These are phyloP conservation scores for Epithemia pelagica DNA, from an alignment of 108 stramenopile genomes.

Conservation along the genomic window DNA sequence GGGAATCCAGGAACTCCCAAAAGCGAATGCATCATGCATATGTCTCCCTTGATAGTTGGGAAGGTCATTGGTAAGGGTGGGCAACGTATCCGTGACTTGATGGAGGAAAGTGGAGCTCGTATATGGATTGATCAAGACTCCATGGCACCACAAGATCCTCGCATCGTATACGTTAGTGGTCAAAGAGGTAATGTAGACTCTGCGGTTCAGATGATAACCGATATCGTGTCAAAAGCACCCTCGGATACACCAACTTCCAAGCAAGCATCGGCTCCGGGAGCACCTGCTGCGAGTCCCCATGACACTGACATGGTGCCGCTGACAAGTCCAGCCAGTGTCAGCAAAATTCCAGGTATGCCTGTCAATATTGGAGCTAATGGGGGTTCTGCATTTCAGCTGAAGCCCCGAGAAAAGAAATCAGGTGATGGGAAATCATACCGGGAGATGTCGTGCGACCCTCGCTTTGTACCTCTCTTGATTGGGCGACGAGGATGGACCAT, in stretches of 20 bases:
- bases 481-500: constrained; percentile 82
- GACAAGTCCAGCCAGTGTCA: not conserved
- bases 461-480: constrained; percentile 78
- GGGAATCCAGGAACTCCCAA: constrained; percentile 10
- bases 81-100: constrained; percentile 78
- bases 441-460: constrained; percentile 58
- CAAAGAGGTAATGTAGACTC: constrained; percentile 56
- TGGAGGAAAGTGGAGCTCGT: constrained; percentile 86
- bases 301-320: not conserved
- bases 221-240: constrained; percentile 71
- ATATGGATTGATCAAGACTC: constrained; percentile 91
- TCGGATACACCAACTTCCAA: constrained; percentile 28
- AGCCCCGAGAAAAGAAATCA: not conserved
- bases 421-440: constrained; percentile 1
- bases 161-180: constrained; percentile 86
- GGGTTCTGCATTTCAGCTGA: not conserved
- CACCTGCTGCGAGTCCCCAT: not conserved
- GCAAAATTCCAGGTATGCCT: not conserved
- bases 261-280: not conserved
- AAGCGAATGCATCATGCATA: constrained; percentile 59
- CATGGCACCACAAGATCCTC: constrained; percentile 55
- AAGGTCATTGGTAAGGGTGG: constrained; percentile 90
- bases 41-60: constrained; percentile 73
- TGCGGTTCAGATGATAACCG: constrained; percentile 69
- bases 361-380: not conserved